Conservation (phyloP, 768 basidiomycete genomes). For the Pisolithus microcarpus region DNA sequence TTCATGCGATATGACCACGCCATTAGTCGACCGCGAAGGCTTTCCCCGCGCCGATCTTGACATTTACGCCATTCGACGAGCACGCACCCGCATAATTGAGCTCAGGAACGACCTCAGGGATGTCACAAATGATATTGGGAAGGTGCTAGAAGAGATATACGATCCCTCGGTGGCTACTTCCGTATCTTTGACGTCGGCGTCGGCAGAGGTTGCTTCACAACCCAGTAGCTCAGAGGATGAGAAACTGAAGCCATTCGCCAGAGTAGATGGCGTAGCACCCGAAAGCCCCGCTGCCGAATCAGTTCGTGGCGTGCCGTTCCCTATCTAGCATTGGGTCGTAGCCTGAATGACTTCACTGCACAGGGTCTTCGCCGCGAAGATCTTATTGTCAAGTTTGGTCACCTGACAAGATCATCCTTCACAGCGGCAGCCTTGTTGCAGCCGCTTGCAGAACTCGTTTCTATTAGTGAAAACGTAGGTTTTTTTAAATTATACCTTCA, state of each 20-base stretch:
- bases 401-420: slow-evolving; percentile 49
- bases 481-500: background rate
- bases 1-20: slow-evolving; percentile 56
- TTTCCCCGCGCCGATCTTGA: slow-evolving; percentile 87
- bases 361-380: slow-evolving; percentile 68
- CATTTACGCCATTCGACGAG: slow-evolving; percentile 67
- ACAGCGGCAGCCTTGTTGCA: slow-evolving; percentile 44
- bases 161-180: slow-evolving; percentile 29
- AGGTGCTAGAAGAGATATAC: slow-evolving; percentile 65
- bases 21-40: slow-evolving; percentile 80
- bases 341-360: slow-evolving; percentile 3
- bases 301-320: slow-evolving; percentile 38
- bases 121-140: slow-evolving; percentile 60
- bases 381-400: slow-evolving; percentile 68
- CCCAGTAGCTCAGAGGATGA: slow-evolving; percentile 13
- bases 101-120: slow-evolving; percentile 69
- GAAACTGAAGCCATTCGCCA: slow-evolving; percentile 55
- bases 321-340: background rate
- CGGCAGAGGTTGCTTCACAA: slow-evolving; percentile 18
- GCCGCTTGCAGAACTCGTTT: slow-evolving; percentile 67
- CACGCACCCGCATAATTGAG: slow-evolving; percentile 72
- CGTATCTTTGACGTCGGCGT: slow-evolving; percentile 8
- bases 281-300: slow-evolving; percentile 78
- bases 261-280: slow-evolving; percentile 73
- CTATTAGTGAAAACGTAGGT: slow-evolving; percentile 71